Percentiles rank a stretch among this genome's conserved stretches.
These are phyloP conservation scores for Gossypium mustelinum DNA, from an alignment of 345 rosid genomes.

Conservation along the genomic window DNA sequence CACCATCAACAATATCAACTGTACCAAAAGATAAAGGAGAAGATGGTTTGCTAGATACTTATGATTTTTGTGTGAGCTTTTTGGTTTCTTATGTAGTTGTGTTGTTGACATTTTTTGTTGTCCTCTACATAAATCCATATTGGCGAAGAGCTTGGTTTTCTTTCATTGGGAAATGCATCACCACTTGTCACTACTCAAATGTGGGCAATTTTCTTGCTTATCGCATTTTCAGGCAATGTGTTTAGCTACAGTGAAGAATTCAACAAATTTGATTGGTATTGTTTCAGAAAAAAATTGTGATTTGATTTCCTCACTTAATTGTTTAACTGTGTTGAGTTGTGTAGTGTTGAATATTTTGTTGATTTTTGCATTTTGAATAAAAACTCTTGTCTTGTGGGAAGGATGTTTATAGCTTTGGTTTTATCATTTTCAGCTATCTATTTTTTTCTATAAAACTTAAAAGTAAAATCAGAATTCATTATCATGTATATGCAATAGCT, in stretches of 20 bases:
- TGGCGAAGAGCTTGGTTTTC: slow-evolving; percentile 8
- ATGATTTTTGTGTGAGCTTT: not conserved
- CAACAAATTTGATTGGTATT: not conserved
- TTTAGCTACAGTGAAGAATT: not conserved
- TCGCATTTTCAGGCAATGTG: not conserved
- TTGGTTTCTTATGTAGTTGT: not conserved
- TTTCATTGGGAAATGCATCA: not conserved
- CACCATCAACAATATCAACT: not conserved
- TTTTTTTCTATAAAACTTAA: too few species aligned
- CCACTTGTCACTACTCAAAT: not conserved
- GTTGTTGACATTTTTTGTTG: not conserved
- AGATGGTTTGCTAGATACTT: not conserved
- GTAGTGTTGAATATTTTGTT: not conserved
- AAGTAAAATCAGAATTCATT: too few species aligned
- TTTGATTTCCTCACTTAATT: not conserved
- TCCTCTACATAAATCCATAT: not conserved
- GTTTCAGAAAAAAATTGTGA: not conserved
- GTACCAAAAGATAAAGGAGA: not conserved
- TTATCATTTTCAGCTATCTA: too few species aligned
- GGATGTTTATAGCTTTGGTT: too few species aligned
- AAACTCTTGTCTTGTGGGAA: too few species aligned
- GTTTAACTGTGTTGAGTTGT: not conserved
- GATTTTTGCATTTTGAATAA: not conserved
- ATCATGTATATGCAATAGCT: too few species aligned
- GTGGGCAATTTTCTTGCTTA: not conserved